These are phyloP conservation scores for Pleurostoma richardsiae DNA, from an alignment of 2,329 filamentous ascomycete species.

Conservation along the genomic window DNA sequence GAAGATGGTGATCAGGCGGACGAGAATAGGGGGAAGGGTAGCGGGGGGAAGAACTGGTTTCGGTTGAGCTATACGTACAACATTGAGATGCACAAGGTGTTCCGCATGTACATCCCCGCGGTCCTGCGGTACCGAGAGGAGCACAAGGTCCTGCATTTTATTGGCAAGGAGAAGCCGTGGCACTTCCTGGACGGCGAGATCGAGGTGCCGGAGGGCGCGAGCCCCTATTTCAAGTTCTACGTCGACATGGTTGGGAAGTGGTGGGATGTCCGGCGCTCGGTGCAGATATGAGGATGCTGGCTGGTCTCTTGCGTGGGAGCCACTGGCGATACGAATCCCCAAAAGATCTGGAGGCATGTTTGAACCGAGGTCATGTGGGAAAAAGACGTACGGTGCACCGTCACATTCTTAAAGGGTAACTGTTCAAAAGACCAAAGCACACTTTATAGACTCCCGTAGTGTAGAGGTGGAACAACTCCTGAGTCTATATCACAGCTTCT, in stretches of 20 bases:
- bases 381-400: no score
- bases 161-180: slow-evolving; percentile 66
- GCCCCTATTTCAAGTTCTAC: slow-evolving; percentile 10
- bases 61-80: slow-evolving; percentile 16
- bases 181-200: slow-evolving; percentile 15
- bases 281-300: background rate
- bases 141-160: slow-evolving; percentile 64
- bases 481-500: slow-evolving; percentile 33
- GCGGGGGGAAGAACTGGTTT: slow-evolving; percentile 10
- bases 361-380: no score
- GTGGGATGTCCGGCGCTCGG: slow-evolving; percentile 9
- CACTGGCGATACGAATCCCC: no score
- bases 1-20: background rate
- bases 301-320: no score
- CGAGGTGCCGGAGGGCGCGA: slow-evolving; percentile 4
- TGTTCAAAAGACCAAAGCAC: no score
- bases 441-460: no score
- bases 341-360: no score
- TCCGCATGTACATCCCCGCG: slow-evolving; percentile 15
- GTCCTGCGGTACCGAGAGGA: slow-evolving; percentile 11
- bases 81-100: slow-evolving; percentile 14
- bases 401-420: no score
- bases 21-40: background rate
- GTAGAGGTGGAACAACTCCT: no score
- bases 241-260: slow-evolving; percentile 13